A percentile compares a stretch with the other conserved stretches of the same genome.
Conservation (phyloP, 2,329 filamentous ascomycete species). For the Fusarium sacchari region DNA sequence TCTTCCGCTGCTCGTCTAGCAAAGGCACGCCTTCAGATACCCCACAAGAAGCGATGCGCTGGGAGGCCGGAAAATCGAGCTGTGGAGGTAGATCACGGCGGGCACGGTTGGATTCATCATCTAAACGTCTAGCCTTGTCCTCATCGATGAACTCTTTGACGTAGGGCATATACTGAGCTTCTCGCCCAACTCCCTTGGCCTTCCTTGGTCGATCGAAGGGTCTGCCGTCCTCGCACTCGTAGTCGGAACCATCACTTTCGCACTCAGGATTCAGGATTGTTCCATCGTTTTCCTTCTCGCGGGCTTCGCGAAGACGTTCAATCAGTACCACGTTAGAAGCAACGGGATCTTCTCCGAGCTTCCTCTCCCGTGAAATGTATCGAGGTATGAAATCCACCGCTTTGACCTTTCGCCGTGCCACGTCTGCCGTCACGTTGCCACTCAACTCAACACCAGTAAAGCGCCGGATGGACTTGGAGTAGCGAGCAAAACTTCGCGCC, state of each 20-base stretch:
- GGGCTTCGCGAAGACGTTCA: neutral
- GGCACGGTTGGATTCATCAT: constrained; percentile 15
- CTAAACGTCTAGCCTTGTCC: neutral
- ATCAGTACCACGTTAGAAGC: constrained; percentile 7
- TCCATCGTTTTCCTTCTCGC: no score
- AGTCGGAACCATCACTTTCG: constrained; percentile 28
- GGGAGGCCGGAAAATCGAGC: constrained; percentile 1
- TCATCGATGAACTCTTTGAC: neutral
- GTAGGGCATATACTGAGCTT: neutral
- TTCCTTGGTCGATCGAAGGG: constrained; percentile 33
- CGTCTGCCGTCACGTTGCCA: neutral
- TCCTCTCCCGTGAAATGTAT: constrained; percentile 37
- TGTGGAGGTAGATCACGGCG: constrained; percentile 16
- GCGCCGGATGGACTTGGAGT: constrained; percentile 24
- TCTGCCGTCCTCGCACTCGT: constrained; percentile 2
- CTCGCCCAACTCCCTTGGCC: neutral
- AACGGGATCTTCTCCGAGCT: constrained; percentile 37
- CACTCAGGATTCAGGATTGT: constrained; percentile 3
- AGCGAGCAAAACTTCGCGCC: constrained; percentile 36
- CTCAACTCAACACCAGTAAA: neutral
- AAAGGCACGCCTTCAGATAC: neutral
- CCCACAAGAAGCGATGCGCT: neutral
- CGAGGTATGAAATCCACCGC: constrained; percentile 9
- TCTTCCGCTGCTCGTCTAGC: neutral
- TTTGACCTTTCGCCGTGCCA: neutral